These are phyloP conservation scores for Acanthochlamys bracteata DNA, from an alignment of 106 monocot species.

Conservation along the genomic window DNA sequence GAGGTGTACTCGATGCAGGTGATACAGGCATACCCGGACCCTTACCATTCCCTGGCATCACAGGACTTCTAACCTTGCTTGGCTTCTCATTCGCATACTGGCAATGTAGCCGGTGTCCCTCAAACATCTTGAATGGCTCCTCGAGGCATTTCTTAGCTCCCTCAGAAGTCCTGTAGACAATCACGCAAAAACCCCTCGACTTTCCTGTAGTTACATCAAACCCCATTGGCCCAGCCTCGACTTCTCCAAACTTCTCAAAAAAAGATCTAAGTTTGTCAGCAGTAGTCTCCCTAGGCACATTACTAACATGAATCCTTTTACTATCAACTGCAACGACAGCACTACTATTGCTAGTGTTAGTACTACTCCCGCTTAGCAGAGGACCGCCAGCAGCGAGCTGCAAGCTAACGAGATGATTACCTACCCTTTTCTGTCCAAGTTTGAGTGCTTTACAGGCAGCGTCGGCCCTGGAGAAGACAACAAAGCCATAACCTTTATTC, in stretches of 20 bases:
- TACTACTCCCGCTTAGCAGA: no score
- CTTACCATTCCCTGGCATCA: no score
- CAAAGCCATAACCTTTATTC: slow-evolving; percentile 33
- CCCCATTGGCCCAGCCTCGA: slow-evolving; percentile 92
- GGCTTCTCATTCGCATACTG: slow-evolving; percentile 75
- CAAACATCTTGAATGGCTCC: slow-evolving; percentile 59
- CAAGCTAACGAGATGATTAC: slow-evolving; percentile 13
- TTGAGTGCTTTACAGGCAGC: slow-evolving; percentile 13
- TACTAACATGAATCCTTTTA: slow-evolving; percentile 78
- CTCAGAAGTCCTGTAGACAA: slow-evolving; percentile 77
- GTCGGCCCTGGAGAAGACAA: slow-evolving; percentile 19
- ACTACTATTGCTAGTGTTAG: not conserved
- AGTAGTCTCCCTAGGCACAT: slow-evolving; percentile 68
- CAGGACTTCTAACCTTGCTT: no score
- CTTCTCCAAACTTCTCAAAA: slow-evolving; percentile 75
- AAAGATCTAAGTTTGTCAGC: slow-evolving; percentile 53
- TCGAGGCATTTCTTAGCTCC: slow-evolving; percentile 55
- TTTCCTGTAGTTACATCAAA: slow-evolving; percentile 73
- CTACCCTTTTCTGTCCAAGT: slow-evolving; percentile 24
- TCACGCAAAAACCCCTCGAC: slow-evolving; percentile 66
- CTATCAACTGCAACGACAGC: slow-evolving; percentile 20
- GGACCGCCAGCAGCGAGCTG: slow-evolving; percentile 30
- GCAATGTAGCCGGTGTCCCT: slow-evolving; percentile 43
- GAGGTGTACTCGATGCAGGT: no score
- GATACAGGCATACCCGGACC: no score